Evolutionary conservation across 2,329 filamentous ascomycete genomes (phyloP).

Genomic region (Talaromyces atroroseus): DNA sequence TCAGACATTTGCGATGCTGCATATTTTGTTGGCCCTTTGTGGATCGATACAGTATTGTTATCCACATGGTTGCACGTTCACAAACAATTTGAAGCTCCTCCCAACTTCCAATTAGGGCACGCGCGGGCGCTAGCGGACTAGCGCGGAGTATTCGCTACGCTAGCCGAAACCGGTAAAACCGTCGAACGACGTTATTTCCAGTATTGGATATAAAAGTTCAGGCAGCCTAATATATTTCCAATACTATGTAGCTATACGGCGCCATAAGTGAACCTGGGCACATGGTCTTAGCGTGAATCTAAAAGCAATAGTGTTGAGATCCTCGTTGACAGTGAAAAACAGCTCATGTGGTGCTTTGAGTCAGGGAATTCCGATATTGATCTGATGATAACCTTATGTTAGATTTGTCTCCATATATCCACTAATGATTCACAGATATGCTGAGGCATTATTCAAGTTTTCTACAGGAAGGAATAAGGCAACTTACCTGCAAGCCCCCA

Average conservation of each 20-base stretch:
- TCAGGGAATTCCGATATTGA: background rate
- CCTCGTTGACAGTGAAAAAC: background rate
- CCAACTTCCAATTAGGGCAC: background rate
- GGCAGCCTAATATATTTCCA: background rate
- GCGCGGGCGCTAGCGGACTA: background rate
- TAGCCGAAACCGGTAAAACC: background rate
- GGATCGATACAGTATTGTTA: background rate
- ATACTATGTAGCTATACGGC: background rate
- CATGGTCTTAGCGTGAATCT: too few relatives aligned
- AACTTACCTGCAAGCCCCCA: constrained; percentile 10
- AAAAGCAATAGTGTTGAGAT: too few relatives aligned
- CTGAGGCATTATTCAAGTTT: background rate
- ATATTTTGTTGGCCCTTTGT: background rate
- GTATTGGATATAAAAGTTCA: background rate
- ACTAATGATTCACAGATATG: background rate
- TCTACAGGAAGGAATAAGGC: background rate
- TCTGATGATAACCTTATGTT: background rate
- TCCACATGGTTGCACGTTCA: background rate
- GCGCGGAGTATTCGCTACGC: background rate
- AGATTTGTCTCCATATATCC: background rate
- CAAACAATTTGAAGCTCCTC: background rate
- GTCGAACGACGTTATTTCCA: background rate
- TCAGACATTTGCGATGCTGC: background rate
- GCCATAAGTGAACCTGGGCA: too few relatives aligned
- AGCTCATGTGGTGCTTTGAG: background rate